Percentiles rank a stretch among this genome's conserved stretches.
Evolutionary conservation across 2,329 filamentous ascomycete species (phyloP).

Genomic region (Venturia pyrina): DNA sequence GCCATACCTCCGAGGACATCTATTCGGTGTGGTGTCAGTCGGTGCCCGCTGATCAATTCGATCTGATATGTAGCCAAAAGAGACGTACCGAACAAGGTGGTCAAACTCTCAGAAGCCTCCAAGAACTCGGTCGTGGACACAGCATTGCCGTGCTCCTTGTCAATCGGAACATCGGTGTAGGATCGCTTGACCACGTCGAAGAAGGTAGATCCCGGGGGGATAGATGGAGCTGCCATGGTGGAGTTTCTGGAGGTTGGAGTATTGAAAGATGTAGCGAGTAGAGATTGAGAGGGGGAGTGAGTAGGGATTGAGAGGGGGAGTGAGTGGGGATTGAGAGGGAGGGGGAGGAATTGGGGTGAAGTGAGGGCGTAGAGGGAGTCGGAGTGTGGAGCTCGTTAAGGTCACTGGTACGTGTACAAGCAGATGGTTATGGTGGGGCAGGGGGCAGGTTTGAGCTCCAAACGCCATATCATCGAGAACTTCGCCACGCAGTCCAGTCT

Average conservation of each 20-base stretch:
- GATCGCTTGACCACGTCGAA: slow-evolving; percentile 77
- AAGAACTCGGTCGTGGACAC: slow-evolving; percentile 82
- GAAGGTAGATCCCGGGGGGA: slow-evolving; percentile 62
- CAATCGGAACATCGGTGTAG: slow-evolving; percentile 73
- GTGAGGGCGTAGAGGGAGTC: neutral
- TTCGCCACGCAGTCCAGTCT: too few relatives aligned
- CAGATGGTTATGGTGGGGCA: neutral
- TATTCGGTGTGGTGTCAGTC: slow-evolving; percentile 24
- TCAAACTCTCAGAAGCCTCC: slow-evolving; percentile 78
- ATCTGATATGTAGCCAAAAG: too few relatives aligned
- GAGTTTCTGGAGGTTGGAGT: neutral
- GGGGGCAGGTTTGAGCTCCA: neutral
- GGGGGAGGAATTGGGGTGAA: neutral
- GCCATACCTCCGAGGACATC: slow-evolving; percentile 58
- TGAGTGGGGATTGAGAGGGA: neutral
- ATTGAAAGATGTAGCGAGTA: neutral
- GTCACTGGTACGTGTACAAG: too few relatives aligned
- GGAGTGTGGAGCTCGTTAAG: neutral
- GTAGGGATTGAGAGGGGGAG: neutral
- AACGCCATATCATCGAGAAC: too few relatives aligned
- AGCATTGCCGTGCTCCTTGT: slow-evolving; percentile 62
- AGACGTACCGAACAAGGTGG: slow-evolving; percentile 62
- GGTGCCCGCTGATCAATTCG: neutral
- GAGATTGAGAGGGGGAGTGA: neutral
- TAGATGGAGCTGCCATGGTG: slow-evolving; percentile 22